Evolutionary conservation across 768 basidiomycete genomes (phyloP).

Genomic region (Xerocomellus chrysenteron): DNA sequence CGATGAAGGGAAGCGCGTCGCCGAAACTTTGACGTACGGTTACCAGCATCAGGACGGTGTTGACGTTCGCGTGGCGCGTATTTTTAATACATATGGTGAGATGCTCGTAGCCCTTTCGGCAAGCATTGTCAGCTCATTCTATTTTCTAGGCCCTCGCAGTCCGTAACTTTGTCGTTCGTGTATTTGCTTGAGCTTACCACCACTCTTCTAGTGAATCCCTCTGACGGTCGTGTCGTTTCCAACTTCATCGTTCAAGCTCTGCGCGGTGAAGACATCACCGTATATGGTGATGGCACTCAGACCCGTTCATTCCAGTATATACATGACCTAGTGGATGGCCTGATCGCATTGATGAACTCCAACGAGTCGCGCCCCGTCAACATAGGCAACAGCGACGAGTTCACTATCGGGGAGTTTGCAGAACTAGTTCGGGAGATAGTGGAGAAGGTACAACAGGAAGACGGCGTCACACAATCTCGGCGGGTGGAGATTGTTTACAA

Average conservation of each 20-base stretch:
- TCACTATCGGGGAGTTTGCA: constrained; percentile 93
- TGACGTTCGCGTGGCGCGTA: constrained; percentile 94
- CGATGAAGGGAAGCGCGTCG: constrained; percentile 99
- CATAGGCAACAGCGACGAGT: constrained; percentile 94
- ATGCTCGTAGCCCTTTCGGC: background rate
- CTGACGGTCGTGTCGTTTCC: constrained; percentile 96
- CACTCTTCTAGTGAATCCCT: constrained; percentile 75
- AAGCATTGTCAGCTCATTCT: background rate
- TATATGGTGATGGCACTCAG: constrained; percentile 91
- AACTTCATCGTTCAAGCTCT: constrained; percentile 99
- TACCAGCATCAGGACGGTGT: constrained; percentile 94
- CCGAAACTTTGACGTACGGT: constrained; percentile 96
- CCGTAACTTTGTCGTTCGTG: constrained; percentile 33
- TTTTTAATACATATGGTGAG: constrained; percentile 93
- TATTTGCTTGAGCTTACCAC: constrained; percentile 25
- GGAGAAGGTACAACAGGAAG: constrained; percentile 87
- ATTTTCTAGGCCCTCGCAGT: constrained; percentile 60
- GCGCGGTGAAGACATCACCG: constrained; percentile 94
- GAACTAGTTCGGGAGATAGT: constrained; percentile 90
- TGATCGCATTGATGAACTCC: constrained; percentile 95
- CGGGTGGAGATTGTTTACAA: constrained; percentile 72
- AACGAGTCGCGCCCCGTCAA: constrained; percentile 92
- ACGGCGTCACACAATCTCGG: constrained; percentile 51
- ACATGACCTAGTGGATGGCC: constrained; percentile 94
- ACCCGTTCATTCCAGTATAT: constrained; percentile 98